Base-by-base conservation (phyloP, 495 filamentous ascomycete species). In the Elaphomyces granulatus region DNA sequence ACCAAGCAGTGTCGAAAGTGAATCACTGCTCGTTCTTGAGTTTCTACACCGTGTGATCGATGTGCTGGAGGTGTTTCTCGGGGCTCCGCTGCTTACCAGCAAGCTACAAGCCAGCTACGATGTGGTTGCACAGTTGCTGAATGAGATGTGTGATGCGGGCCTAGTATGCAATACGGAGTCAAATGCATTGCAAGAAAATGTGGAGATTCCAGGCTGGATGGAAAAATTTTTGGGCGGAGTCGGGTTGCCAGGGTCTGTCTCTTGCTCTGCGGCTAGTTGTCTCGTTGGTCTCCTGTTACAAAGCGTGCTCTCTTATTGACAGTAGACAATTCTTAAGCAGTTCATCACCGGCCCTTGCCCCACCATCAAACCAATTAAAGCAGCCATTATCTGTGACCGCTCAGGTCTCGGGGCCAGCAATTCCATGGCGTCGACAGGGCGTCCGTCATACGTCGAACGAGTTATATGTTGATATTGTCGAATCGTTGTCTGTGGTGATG, bases 381-480 rank as follows among this genome's bases (percentile, higher is more conserved):
- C 67, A 67, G 44, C 66, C 61, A 37, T 53, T 67, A 36, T 49
- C 64, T 0, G 50, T 59, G 20, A 48, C 63, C 21, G 60, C 54
- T 23, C 56, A 56, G 31, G 47, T 55, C 10, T 60, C 56, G 31
- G 69, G 69, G 32, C 70, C 67, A 35, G 67, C 78, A 8, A 78
- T 83, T 38, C 87, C 87, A 4, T 99, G 90, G 90, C 75, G 90
- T 34, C 72, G 86, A 20, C 72, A 86, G 26, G 92, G 90, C 51
- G 90, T 99, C 40, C 77, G 86, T 7, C 92, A 99, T 56, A 96
- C 87, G 4, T 88, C 81, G 36, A 96, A 95, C 59, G 88, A 96
- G 58, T 73, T 99, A 23, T 96, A 99, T 56, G 90, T 94, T 31
- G 90, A 99, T 56, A 72, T 99, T 2, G 73, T 99, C 33, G 90